Evolutionary conservation across 2,329 filamentous ascomycete species (phyloP).

Genomic region (Fusarium albosuccineum): DNA sequence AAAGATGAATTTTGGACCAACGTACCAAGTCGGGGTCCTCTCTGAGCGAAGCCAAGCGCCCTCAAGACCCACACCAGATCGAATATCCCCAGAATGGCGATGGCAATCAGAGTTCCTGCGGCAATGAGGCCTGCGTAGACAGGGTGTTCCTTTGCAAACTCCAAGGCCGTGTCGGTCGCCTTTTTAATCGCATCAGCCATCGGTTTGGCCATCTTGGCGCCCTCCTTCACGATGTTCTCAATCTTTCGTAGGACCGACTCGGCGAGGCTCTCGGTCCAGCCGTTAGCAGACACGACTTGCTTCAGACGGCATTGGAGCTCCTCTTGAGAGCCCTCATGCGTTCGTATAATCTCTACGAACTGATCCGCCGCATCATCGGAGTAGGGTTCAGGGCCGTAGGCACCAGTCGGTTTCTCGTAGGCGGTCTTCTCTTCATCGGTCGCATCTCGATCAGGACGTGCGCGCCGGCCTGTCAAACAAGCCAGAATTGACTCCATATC

Average conservation of each 20-base stretch:
- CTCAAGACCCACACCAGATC: constrained; percentile 38
- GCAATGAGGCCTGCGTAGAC: constrained; percentile 36
- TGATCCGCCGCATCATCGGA: constrained; percentile 27
- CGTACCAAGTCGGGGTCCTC: constrained; percentile 36
- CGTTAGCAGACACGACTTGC: constrained; percentile 19
- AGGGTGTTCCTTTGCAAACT: constrained; percentile 40
- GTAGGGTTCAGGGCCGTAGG: constrained; percentile 9
- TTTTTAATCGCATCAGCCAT: constrained; percentile 31
- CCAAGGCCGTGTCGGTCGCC: constrained; percentile 12
- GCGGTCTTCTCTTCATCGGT: neutral
- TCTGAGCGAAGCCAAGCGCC: constrained; percentile 35
- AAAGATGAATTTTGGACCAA: rapidly evolving
- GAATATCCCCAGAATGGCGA: constrained; percentile 37
- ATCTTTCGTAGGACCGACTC: constrained; percentile 33
- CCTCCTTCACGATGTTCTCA: constrained; percentile 26
- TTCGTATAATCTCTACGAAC: constrained; percentile 26
- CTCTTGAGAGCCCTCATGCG: neutral
- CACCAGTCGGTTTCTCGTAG: neutral
- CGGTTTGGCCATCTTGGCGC: constrained; percentile 15
- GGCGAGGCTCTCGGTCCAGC: constrained; percentile 38
- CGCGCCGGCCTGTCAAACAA: neutral
- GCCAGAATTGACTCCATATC: neutral
- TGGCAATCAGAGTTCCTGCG: constrained; percentile 28
- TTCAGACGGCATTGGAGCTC: constrained; percentile 21
- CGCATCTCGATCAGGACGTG: rapidly evolving